Evolutionary conservation across 169 alveolate genomes (phyloP), one percentile per base, ranked within the genome.

Genomic region (Ichthyophthirius multifiliis): DNA sequence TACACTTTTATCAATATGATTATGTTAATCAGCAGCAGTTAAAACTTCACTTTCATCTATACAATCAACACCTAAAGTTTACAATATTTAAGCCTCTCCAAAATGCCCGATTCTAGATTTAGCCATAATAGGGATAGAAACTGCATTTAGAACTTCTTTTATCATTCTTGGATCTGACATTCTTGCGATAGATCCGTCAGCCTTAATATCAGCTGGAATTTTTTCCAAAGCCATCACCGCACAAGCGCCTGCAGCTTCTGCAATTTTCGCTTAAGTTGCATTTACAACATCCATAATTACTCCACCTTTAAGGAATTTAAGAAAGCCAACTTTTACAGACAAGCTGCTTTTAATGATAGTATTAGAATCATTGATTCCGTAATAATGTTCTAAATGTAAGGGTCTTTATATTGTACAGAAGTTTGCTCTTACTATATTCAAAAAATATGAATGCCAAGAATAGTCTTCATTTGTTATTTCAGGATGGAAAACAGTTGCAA

Each of bases 171-270:
- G 96, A 44, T 92, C 94, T 18, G 89, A 82, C 90, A 90, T 87
- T 20, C 96, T 87, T 4, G 96, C 94, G 44, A 92, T 94, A 4
- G 93, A 90, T 39, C 85, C 90, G 43, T 43, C 43, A 34, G 44
- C 83, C 16, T 94, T 89, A 62, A 92, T 89, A 75, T 92, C 96
- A 6, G 96, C 93, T 1, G 96, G 96, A 43, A 92, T 87, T 12
- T 89, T 78, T 81, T 92, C 96, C 76, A 89, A 77, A 34, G 93
- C 94, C 96, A 92, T 89, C 13, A 92, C 96, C 16, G 94, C 96
- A 15, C 89, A 82, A 5, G 96, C 96, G 20, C 83, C 82, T 47
- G 90, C 89, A 16, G 73, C 88, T 76, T 92, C 96, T 2, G 94
- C 96, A 27, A 92, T 92, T 74, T 86, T 85, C 47, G 96, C 96